phyloP scores from a whole-genome alignment of 2,329 filamentous ascomycete genomes.

The Dendrostoma leiphaemia region DNA sequence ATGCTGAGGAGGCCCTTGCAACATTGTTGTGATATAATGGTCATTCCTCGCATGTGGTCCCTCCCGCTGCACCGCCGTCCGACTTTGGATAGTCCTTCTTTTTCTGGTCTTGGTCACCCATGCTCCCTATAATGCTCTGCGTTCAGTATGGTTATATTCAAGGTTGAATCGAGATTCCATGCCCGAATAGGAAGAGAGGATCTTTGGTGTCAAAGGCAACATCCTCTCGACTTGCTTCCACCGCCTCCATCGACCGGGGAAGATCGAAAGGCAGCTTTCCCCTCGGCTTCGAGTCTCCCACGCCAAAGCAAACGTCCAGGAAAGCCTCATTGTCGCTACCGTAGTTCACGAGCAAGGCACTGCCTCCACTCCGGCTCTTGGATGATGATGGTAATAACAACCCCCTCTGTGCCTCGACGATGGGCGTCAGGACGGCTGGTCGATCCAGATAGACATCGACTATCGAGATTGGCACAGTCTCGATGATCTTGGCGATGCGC shows the following conservation, averaged over 20 bases:
- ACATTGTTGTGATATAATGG: too few relatives aligned
- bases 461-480: constrained; percentile 35
- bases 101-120: too few relatives aligned
- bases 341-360: constrained; percentile 38
- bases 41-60: too few relatives aligned
- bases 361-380: constrained; percentile 18
- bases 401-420: constrained; percentile 29
- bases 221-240: constrained; percentile 28
- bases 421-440: constrained; percentile 40
- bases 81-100: too few relatives aligned
- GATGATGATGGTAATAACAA: not conserved
- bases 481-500: constrained; percentile 36
- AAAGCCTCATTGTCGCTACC: constrained; percentile 39
- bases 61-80: too few relatives aligned
- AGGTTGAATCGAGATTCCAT: constrained; percentile 19
- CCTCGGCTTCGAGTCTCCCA: constrained; percentile 28
- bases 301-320: constrained; percentile 40
- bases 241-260: constrained; percentile 39
- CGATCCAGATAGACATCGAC: constrained; percentile 44
- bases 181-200: constrained; percentile 25
- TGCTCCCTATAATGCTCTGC: too few relatives aligned
- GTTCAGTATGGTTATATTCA: too few relatives aligned
- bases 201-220: constrained; percentile 25
- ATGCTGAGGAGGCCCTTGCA: too few relatives aligned
- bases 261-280: constrained; percentile 46